phyloP scores from a whole-genome alignment of 2,329 filamentous ascomycete genomes.

The Fusarium sp. region DNA sequence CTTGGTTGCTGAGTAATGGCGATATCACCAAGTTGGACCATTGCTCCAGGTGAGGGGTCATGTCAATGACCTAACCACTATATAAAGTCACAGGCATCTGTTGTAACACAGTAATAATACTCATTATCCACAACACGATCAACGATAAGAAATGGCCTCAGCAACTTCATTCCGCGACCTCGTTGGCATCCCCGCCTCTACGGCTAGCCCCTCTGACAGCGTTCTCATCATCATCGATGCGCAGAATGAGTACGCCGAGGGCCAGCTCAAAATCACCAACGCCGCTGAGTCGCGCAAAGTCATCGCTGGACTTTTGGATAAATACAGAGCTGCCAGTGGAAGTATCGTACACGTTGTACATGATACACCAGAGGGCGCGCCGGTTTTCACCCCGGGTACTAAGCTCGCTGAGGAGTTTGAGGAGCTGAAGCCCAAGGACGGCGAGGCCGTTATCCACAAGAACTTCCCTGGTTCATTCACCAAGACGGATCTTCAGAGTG shows the following conservation, averaged over 20 bases:
- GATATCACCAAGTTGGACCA: neutral
- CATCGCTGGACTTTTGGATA: constrained; percentile 64
- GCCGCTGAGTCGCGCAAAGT: constrained; percentile 61
- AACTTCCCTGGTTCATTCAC: constrained; percentile 66
- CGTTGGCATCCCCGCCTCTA: constrained; percentile 62
- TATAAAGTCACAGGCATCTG: neutral
- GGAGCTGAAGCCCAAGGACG: constrained; percentile 61
- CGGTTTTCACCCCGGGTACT: constrained; percentile 71
- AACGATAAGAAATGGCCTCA: neutral
- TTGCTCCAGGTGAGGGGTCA: neutral
- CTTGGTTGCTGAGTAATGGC: constrained; percentile 4
- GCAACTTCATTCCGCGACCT: constrained; percentile 12
- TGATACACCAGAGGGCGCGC: constrained; percentile 65
- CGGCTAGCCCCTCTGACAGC: constrained; percentile 64
- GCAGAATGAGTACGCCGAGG: constrained; percentile 72
- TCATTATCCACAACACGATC: no score
- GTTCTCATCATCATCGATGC: constrained; percentile 74
- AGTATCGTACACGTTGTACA: constrained; percentile 69
- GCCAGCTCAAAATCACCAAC: constrained; percentile 64
- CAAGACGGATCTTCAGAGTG: constrained; percentile 63
- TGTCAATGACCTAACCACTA: neutral
- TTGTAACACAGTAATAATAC: no score
- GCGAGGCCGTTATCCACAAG: constrained; percentile 67
- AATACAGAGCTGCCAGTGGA: constrained; percentile 63
- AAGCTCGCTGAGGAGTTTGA: constrained; percentile 66